Percentiles rank a stretch among this genome's conserved stretches.
Conservation (phyloP, 805 yeast species). For the Priceomyces castillae region DNA sequence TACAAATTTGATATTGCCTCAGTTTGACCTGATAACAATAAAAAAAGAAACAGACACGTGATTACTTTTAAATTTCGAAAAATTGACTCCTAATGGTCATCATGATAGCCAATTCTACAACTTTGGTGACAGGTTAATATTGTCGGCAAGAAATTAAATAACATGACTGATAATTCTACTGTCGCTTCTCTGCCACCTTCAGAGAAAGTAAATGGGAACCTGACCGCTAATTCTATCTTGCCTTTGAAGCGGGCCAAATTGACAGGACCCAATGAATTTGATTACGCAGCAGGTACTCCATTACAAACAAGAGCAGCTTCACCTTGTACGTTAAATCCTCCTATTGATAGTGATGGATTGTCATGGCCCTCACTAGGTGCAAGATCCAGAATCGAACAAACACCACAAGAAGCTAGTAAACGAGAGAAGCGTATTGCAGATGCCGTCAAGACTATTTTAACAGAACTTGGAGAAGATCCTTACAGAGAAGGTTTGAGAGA, state of each 20-base stretch:
- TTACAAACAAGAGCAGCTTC: slow-evolving; percentile 74
- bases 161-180: background rate
- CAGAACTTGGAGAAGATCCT: slow-evolving; percentile 89
- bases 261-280: slow-evolving; percentile 12
- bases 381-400: slow-evolving; percentile 66
- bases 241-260: slow-evolving; percentile 24
- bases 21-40: no score
- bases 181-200: background rate
- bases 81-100: no score
- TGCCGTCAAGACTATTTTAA: slow-evolving; percentile 75
- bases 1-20: no score
- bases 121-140: no score
- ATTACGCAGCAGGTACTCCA: slow-evolving; percentile 45
- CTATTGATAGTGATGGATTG: slow-evolving; percentile 85
- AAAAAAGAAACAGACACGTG: no score
- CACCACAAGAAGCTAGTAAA: slow-evolving; percentile 58
- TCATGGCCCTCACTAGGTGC: slow-evolving; percentile 96
- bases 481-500: slow-evolving; percentile 85
- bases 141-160: no score
- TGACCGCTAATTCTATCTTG: slow-evolving; percentile 17
- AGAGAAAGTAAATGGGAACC: slow-evolving; percentile 17
- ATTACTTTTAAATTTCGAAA: no score
- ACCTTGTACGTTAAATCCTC: slow-evolving; percentile 79
- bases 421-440: slow-evolving; percentile 76
- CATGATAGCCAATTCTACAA: no score